phyloP scores from a whole-genome alignment of 1,139 yeast species.

The Debaryomycetaceae sp. region DNA sequence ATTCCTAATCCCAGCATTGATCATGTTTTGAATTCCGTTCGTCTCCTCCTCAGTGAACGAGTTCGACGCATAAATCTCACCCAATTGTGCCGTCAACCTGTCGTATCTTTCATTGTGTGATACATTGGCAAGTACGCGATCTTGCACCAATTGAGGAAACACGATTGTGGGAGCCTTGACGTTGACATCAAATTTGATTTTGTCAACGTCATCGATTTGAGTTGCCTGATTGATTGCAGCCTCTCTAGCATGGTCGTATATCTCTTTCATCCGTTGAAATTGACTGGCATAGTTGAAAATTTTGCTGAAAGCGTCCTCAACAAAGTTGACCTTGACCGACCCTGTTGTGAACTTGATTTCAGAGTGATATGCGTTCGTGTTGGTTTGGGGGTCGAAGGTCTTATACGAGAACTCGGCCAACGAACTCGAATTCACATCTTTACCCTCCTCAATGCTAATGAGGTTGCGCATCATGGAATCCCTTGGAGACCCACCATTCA shows the following conservation, averaged over 20 bases:
- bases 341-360: conserved; percentile 67
- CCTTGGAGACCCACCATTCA: conserved; percentile 57
- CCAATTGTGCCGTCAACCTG: conserved; percentile 66
- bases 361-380: conserved; percentile 50
- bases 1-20: conserved; percentile 67
- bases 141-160: conserved; percentile 58
- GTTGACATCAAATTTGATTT: conserved; percentile 66
- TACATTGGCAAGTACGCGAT: conserved; percentile 11
- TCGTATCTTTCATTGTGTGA: conserved; percentile 37
- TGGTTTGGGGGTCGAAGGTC: conserved; percentile 61
- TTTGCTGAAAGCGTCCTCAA: conserved; percentile 74
- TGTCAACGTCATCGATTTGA: conserved; percentile 57
- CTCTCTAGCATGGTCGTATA: conserved; percentile 84
- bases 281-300: conserved; percentile 66
- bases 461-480: conserved; percentile 62
- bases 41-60: conserved; percentile 33
- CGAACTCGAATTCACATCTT: too few relatives aligned
- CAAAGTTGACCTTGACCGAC: conserved; percentile 67
- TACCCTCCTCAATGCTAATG: conserved; percentile 60
- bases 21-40: conserved; percentile 36
- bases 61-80: conserved; percentile 76
- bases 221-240: conserved; percentile 70
- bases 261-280: conserved; percentile 79
- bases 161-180: conserved; percentile 79
- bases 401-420: conserved; percentile 82